Base-by-base conservation (phyloP, 2,329 filamentous ascomycete species). In the Epichloe festucae region DNA sequence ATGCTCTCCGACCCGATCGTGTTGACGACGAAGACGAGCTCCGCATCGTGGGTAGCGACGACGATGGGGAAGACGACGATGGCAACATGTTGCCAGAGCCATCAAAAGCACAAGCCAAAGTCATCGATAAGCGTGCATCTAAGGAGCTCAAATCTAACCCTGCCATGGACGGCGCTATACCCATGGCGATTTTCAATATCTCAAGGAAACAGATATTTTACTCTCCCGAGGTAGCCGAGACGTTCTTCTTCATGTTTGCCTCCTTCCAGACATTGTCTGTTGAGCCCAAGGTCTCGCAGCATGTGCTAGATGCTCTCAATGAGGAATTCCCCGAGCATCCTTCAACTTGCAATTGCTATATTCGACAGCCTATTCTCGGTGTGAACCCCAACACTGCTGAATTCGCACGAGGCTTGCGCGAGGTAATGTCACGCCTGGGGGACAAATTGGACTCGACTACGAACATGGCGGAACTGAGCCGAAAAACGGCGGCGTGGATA, bases 111-210 rank as follows among this genome's bases (percentile, higher is more conserved):
- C 64, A 70, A 42, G 62, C 62, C 53, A 68, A 67, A 56, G 75
- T 75, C 41, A 71, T 77, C 47, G 67, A 73, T 57, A 68, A 74
- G 52, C 66, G 73, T 51, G 68, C 70, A 1, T 65, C 69, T 4
- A 62, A 68, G 57, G 72, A 73, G 50, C 71, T 95, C 56, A 74
- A 85, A 61, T 81, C 80, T 52, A 91, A 89, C 46, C 89, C 91
- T 4, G 89, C 89, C 10, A 75, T 96, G 56, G 87, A 86, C 54
- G 93, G 93, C n/a, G 93, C 89, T 15, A 95, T 98, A 58, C 90
- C 93, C 2, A 78, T 89, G 52, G 89, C 91, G 40, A 87, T 98
- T 46, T 96, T 95, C 62, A 89, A 95, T 61, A 81, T 88, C 21
- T 84, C 89, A 5, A 82, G 82, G 70, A 88, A 85, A 65, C 84